Evolutionary conservation across 352 stramenopile species (phyloP).

Genomic region (Hyaloperonospora brassicae): DNA sequence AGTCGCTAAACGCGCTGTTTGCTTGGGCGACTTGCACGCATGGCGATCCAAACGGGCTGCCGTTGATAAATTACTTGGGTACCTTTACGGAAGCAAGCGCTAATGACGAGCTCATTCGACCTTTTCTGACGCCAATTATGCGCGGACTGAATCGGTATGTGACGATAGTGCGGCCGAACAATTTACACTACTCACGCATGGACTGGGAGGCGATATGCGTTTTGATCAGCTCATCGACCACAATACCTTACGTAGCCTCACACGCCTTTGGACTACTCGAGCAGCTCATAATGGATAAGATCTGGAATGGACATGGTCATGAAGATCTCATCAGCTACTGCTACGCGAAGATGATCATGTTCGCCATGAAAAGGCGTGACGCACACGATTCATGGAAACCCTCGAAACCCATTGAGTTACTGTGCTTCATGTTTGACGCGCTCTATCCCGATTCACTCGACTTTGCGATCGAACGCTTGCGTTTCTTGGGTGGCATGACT

Average conservation of each 20-base stretch:
- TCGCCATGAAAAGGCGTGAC: slow-evolving; percentile 35
- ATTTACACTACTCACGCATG: slow-evolving; percentile 32
- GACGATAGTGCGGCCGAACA: slow-evolving; percentile 20
- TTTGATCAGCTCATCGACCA: slow-evolving; percentile 52
- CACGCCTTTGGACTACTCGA: slow-evolving; percentile 61
- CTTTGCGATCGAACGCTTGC: slow-evolving; percentile 38
- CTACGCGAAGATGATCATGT: slow-evolving; percentile 59
- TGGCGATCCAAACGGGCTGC: slow-evolving; percentile 24
- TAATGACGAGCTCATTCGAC: slow-evolving; percentile 50
- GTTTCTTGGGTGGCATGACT: slow-evolving; percentile 50
- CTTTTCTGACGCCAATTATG: slow-evolving; percentile 58
- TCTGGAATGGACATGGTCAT: slow-evolving; percentile 46
- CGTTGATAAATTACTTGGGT: slow-evolving; percentile 39
- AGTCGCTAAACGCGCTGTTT: slow-evolving; percentile 53
- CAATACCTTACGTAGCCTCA: slow-evolving; percentile 31
- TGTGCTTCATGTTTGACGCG: slow-evolving; percentile 48
- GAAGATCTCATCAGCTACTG: slow-evolving; percentile 51
- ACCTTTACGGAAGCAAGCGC: slow-evolving; percentile 51
- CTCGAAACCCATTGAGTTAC: slow-evolving; percentile 37
- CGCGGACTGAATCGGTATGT: slow-evolving; percentile 40
- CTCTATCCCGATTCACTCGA: slow-evolving; percentile 27
- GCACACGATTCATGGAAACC: slow-evolving; percentile 26
- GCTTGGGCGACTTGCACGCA: slow-evolving; percentile 35
- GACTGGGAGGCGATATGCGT: slow-evolving; percentile 59
- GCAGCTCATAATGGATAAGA: slow-evolving; percentile 41